Percentiles rank a stretch among this genome's conserved stretches.
phyloP scores from a whole-genome alignment of 805 yeast species.

The Saturnispora zaruensis region DNA sequence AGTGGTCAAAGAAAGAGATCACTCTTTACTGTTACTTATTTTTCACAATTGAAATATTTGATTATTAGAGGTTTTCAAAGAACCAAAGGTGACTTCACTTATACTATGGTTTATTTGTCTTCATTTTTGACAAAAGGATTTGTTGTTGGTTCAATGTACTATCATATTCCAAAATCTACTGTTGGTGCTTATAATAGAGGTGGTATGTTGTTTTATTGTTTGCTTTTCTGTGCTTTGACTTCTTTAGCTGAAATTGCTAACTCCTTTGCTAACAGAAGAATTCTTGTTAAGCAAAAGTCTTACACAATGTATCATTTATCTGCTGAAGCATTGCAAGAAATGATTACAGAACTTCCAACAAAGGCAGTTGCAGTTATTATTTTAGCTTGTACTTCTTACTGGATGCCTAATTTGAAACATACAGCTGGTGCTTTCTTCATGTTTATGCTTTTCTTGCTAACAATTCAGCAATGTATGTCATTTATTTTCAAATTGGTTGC shows the following conservation, averaged over 20 bases:
- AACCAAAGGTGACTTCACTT: slow-evolving; percentile 51
- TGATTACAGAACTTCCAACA: slow-evolving; percentile 51
- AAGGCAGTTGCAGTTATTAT: slow-evolving; percentile 44
- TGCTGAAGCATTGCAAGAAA: slow-evolving; percentile 55
- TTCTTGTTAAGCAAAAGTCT: slow-evolving; percentile 54
- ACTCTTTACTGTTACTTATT: slow-evolving; percentile 34
- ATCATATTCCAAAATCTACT: slow-evolving; percentile 42
- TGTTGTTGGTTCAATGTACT: slow-evolving; percentile 53
- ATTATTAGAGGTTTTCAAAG: slow-evolving; percentile 51
- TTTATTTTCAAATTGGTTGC: slow-evolving; percentile 47
- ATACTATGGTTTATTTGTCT: slow-evolving; percentile 42
- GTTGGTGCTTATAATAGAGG: slow-evolving; percentile 53
- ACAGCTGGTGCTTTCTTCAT: slow-evolving; percentile 51
- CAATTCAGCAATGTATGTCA: slow-evolving; percentile 43
- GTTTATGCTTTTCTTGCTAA: slow-evolving; percentile 34
- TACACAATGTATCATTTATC: slow-evolving; percentile 57
- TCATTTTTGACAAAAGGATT: slow-evolving; percentile 52
- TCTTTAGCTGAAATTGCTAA: slow-evolving; percentile 57
- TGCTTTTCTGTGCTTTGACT: slow-evolving; percentile 52
- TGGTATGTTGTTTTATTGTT: slow-evolving; percentile 52
- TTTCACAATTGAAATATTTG: slow-evolving; percentile 43
- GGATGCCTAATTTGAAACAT: slow-evolving; percentile 44
- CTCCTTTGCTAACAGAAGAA: slow-evolving; percentile 51
- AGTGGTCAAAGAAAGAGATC: slow-evolving; percentile 30
- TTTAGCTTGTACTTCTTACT: slow-evolving; percentile 39